A percentile compares a stretch with the other conserved stretches of the same genome.
Conservation (phyloP, 192 early-diverging fungal genomes). For the Rhizophagus clarus region DNA sequence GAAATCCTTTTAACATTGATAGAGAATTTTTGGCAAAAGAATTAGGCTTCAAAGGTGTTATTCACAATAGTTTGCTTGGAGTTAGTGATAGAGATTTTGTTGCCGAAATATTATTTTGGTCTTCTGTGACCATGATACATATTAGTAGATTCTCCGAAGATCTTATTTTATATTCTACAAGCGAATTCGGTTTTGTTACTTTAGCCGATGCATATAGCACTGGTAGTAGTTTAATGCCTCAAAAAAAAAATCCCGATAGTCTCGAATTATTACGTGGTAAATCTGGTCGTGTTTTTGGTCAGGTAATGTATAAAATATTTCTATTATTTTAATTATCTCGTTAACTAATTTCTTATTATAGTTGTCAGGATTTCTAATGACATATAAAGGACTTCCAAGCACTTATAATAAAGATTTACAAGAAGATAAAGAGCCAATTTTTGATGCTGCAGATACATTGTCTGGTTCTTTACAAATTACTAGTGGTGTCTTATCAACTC, state of each 20-base stretch:
- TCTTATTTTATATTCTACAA: conserved; percentile 90
- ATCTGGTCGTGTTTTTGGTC: conserved; percentile 94
- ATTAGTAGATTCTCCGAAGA: conserved; percentile 91
- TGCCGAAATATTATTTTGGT: conserved; percentile 96
- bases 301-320: conserved; percentile 41
- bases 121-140: conserved; percentile 90
- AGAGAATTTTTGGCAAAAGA: conserved; percentile 86
- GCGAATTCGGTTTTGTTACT: conserved; percentile 93
- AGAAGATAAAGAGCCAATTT: conserved; percentile 99
- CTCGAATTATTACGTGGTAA: conserved; percentile 96
- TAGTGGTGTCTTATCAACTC: conserved; percentile 87
- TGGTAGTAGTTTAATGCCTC: conserved; percentile 97
- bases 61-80: conserved; percentile 90
- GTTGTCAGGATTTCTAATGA: conserved; percentile 97
- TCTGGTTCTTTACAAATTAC: conserved; percentile 91
- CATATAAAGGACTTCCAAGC: conserved; percentile 93
- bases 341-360: conserved; percentile 23
- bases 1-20: conserved; percentile 96
- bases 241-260: conserved; percentile 99
- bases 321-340: background rate
- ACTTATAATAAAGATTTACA: conserved; percentile 99
- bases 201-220: conserved; percentile 93
- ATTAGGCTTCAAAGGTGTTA: conserved; percentile 82
- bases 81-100: conserved; percentile 97
- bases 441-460: conserved; percentile 91